phyloP scores from a whole-genome alignment of 305 asterid species.

The Caryopteris hybrid region DNA sequence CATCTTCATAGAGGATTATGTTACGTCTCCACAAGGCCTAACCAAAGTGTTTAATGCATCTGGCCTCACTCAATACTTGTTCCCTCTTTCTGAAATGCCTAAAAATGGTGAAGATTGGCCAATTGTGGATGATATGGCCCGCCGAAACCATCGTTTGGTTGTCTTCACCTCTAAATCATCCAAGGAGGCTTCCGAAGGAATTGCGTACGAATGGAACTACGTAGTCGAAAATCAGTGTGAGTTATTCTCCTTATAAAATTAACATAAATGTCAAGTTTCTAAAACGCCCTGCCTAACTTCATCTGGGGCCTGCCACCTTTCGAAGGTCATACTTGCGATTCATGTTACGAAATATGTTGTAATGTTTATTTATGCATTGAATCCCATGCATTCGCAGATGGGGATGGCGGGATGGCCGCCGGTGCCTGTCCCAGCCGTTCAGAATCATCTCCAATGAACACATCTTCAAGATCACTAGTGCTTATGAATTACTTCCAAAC shows the following conservation, averaged over 20 bases:
- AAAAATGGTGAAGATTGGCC: conserved; percentile 82
- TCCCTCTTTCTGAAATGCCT: conserved; percentile 83
- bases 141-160: conserved; percentile 63
- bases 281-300: too few species aligned
- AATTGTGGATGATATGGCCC: conserved; percentile 70
- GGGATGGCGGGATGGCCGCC: conserved; percentile 54
- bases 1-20: conserved; percentile 84
- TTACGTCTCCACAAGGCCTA: conserved; percentile 54
- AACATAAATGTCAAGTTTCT: too few species aligned
- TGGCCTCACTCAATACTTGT: conserved; percentile 60
- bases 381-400: too few species aligned
- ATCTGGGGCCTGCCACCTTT: too few species aligned
- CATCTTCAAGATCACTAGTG: conserved; percentile 56
- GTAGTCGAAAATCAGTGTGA: conserved; percentile 89
- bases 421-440: conserved; percentile 73
- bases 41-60: conserved; percentile 66
- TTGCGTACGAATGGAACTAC: conserved; percentile 87
- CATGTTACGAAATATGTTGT: too few species aligned
- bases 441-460: conserved; percentile 70
- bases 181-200: conserved; percentile 63
- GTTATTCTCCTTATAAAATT: conserved; percentile 17
- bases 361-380: too few species aligned
- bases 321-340: background rate
- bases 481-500: conserved; percentile 69
- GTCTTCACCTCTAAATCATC: conserved; percentile 65